These are phyloP conservation scores for Letharia lupina DNA, from an alignment of 495 filamentous ascomycete genomes.

Conservation along the genomic window DNA sequence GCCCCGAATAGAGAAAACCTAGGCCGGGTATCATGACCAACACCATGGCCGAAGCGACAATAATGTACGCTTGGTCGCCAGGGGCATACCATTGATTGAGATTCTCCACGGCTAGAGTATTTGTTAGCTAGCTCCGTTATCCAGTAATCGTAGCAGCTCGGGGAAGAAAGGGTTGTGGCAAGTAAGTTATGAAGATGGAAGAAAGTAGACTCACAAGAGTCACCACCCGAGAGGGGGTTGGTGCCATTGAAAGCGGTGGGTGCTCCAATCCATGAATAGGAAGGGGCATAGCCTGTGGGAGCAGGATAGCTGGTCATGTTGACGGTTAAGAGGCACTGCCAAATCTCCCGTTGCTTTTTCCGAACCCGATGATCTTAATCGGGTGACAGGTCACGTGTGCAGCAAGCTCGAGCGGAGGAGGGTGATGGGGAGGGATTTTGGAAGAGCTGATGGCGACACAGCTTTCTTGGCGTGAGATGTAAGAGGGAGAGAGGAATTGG, in stretches of 20 bases:
- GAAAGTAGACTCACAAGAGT: constrained; percentile 60
- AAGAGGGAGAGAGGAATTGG: background rate
- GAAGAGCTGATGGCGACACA: background rate
- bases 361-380: background rate
- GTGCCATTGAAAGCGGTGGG: constrained; percentile 71
- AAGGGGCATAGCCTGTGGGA: constrained; percentile 23
- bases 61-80: constrained; percentile 79
- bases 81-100: constrained; percentile 80
- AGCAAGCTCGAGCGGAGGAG: background rate
- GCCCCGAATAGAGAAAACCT: constrained; percentile 60
- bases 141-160: background rate
- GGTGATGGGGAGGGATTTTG: background rate
- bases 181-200: background rate
- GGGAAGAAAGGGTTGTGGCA: background rate
- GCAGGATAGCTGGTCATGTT: constrained; percentile 24
- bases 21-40: constrained; percentile 79
- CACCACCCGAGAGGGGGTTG: constrained; percentile 58
- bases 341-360: background rate
- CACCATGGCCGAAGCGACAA: constrained; percentile 89
- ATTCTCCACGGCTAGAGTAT: constrained; percentile 53
- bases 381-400: background rate
- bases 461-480: background rate
- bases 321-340: background rate
- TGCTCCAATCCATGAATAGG: constrained; percentile 72
- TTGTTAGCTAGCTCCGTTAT: background rate